Evolutionary conservation across 164 flowering plant genomes (phyloP).

Genomic region (Tetracentron sinense): DNA sequence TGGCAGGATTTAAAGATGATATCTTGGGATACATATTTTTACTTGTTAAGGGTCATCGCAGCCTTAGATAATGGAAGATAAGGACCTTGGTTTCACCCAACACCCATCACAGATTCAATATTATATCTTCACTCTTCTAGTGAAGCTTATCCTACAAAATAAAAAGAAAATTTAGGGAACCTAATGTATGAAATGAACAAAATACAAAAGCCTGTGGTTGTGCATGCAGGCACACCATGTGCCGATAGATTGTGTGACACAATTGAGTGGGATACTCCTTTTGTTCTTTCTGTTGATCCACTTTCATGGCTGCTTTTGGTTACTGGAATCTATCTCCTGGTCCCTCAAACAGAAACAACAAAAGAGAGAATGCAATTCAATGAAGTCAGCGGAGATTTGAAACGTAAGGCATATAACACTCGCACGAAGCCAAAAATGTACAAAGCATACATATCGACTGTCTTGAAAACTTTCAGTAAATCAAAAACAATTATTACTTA

Average conservation of each 20-base stretch:
- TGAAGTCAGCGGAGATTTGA: background rate
- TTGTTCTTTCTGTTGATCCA: slow-evolving; percentile 9
- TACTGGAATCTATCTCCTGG: slow-evolving; percentile 12
- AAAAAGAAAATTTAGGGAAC: background rate
- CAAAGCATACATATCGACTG: background rate
- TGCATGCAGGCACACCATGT: slow-evolving; percentile 7
- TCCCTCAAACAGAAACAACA: background rate
- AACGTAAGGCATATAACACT: background rate
- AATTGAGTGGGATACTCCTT: background rate
- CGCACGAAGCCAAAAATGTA: slow-evolving; percentile 7
- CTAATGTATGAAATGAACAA: background rate
- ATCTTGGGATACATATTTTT: background rate
- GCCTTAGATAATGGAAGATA: background rate
- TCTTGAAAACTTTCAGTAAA: background rate
- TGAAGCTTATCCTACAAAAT: background rate
- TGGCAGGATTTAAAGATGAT: no score
- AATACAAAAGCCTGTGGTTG: background rate
- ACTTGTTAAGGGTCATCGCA: background rate
- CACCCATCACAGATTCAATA: background rate
- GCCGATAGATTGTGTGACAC: slow-evolving; percentile 3
- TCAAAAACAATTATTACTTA: background rate
- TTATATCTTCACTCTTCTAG: background rate
- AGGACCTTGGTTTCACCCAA: background rate
- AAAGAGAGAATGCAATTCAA: slow-evolving; percentile 1
- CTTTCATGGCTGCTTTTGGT: background rate